A percentile compares a stretch with the other conserved stretches of the same genome.
Evolutionary conservation across 768 basidiomycete species (phyloP).

Genomic region (Suillus ampliporus): DNA sequence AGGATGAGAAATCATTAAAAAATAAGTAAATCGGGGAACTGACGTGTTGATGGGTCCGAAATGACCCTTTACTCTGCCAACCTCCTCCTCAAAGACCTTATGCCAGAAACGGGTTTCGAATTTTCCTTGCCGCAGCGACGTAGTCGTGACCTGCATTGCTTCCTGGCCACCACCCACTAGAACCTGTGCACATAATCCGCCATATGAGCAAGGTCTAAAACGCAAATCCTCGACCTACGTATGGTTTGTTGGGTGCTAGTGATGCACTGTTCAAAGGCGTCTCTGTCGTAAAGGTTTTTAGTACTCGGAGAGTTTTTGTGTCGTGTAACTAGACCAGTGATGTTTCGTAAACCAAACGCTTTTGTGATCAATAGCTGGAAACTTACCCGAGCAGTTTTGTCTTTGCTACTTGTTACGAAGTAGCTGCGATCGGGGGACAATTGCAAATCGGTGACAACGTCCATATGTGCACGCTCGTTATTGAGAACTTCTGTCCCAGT

Average conservation of each 20-base stretch:
- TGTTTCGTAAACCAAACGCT: background rate
- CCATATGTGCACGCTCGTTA: conserved; percentile 89
- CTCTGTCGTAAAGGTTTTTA: conserved; percentile 94
- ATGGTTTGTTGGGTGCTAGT: conserved; percentile 82
- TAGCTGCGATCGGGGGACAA: conserved; percentile 89
- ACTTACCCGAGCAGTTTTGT: conserved; percentile 88
- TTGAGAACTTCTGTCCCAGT: conserved; percentile 81
- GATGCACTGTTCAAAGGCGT: conserved; percentile 96
- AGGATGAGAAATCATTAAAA: conserved; percentile 4
- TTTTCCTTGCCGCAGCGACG: conserved; percentile 91
- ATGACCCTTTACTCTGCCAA: conserved; percentile 96
- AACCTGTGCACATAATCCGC: conserved; percentile 50
- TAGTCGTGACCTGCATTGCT: conserved; percentile 97
- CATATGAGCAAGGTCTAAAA: background rate
- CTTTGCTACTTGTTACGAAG: conserved; percentile 95
- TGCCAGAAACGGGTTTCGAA: conserved; percentile 99
- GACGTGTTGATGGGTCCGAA: conserved; percentile 97
- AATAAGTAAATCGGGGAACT: conserved; percentile 38
- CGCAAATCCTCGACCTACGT: conserved; percentile 51
- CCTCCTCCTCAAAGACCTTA: conserved; percentile 94
- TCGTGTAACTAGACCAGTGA: conserved; percentile 70
- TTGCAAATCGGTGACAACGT: conserved; percentile 91
- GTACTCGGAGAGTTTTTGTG: conserved; percentile 83
- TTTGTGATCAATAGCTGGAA: background rate
- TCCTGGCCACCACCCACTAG: conserved; percentile 97